Evolutionary conservation across 179 eudicot species (phyloP).

Genomic region (Spinacia oleracea): DNA sequence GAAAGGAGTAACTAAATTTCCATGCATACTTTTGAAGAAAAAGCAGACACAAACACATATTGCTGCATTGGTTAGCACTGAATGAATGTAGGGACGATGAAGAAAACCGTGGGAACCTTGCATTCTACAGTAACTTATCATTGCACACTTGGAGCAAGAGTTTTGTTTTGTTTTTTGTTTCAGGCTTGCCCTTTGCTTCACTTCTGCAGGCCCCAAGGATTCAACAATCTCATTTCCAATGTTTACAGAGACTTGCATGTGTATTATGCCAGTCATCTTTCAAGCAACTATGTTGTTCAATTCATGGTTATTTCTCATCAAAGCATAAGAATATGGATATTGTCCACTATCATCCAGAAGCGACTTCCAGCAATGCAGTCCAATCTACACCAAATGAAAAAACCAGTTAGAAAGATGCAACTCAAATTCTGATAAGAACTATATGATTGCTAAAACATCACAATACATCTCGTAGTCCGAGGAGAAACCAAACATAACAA

Average conservation of each 20-base stretch:
- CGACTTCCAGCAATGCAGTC: slow-evolving; percentile 62
- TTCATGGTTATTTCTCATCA: slow-evolving; percentile 65
- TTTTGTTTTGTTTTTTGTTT: slow-evolving; percentile 28
- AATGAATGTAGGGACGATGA: slow-evolving; percentile 65
- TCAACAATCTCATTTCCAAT: slow-evolving; percentile 45
- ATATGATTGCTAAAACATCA: neutral
- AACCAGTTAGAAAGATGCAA: neutral
- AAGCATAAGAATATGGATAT: slow-evolving; percentile 68
- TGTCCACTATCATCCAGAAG: slow-evolving; percentile 62
- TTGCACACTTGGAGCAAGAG: slow-evolving; percentile 75
- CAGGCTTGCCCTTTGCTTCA: slow-evolving; percentile 28
- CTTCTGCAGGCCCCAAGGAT: slow-evolving; percentile 21
- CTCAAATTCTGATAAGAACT: too few relatives aligned
- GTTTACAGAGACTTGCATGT: slow-evolving; percentile 51
- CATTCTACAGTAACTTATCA: slow-evolving; percentile 41
- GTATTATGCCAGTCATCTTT: slow-evolving; percentile 52
- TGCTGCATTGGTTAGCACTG: slow-evolving; percentile 76
- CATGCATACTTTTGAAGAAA: slow-evolving; percentile 52
- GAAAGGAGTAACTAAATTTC: slow-evolving; percentile 43
- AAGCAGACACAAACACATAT: slow-evolving; percentile 86
- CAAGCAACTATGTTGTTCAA: slow-evolving; percentile 57
- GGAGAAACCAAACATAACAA: too few relatives aligned
- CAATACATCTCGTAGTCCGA: neutral
- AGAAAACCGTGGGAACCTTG: slow-evolving; percentile 54
- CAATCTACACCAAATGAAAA: slow-evolving; percentile 53